Conservation (phyloP, 306 rosid genomes). For the Hippophae rhamnoides region DNA sequence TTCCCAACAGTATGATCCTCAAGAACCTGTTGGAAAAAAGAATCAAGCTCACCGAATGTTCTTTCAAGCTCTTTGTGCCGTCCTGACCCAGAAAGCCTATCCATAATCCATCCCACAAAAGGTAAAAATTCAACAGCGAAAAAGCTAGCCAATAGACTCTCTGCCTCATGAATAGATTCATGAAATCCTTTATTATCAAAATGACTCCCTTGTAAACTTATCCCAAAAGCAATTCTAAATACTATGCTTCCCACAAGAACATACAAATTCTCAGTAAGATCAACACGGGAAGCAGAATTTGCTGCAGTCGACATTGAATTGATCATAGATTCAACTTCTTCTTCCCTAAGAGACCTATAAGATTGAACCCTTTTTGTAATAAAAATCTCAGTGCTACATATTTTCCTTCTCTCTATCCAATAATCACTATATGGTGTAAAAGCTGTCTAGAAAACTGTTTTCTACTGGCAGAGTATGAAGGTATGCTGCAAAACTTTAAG, state of each 20-base stretch:
- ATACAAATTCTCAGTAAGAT: slow-evolving; percentile 25
- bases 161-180: slow-evolving; percentile 29
- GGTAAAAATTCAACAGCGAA: slow-evolving; percentile 33
- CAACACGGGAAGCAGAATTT: slow-evolving; percentile 1
- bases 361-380: slow-evolving; percentile 22
- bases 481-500: slow-evolving; percentile 30
- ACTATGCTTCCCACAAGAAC: slow-evolving; percentile 19
- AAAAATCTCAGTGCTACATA: slow-evolving; percentile 32
- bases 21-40: slow-evolving; percentile 31
- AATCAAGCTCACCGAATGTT: slow-evolving; percentile 24
- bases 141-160: slow-evolving; percentile 19
- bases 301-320: slow-evolving; percentile 5
- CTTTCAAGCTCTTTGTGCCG: slow-evolving; percentile 16
- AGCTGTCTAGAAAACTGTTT: slow-evolving; percentile 29
- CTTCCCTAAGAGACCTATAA: slow-evolving; percentile 11
- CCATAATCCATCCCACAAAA: slow-evolving; percentile 42
- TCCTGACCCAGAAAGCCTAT: slow-evolving; percentile 25
- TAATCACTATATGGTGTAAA: slow-evolving; percentile 35
- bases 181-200: slow-evolving; percentile 22
- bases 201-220: slow-evolving; percentile 16
- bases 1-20: no score
- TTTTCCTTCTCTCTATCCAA: slow-evolving; percentile 37
- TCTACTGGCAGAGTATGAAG: slow-evolving; percentile 4
- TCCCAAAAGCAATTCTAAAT: slow-evolving; percentile 44
- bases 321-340: slow-evolving; percentile 14